Evolutionary conservation across 495 filamentous ascomycete genomes (phyloP).

Genomic region (Talaromyces trachyspermus): DNA sequence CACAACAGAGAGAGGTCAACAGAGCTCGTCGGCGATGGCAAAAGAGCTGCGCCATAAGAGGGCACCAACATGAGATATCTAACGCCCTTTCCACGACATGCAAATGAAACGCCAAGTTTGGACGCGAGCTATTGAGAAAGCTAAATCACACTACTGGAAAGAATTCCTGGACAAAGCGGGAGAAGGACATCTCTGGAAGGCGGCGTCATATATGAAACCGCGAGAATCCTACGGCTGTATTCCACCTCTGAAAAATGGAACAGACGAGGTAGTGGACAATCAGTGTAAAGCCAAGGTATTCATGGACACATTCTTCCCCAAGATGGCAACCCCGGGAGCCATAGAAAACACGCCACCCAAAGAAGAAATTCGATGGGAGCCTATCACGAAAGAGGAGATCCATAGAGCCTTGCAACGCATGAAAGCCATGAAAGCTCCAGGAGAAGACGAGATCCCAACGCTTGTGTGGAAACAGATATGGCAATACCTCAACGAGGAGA

Average conservation of each 20-base stretch:
- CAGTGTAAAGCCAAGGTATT: constrained; percentile 18
- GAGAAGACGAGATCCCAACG: constrained; percentile 18
- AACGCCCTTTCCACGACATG: constrained; percentile 10
- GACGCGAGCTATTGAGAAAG: constrained; percentile 15
- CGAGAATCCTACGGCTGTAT: constrained; percentile 15
- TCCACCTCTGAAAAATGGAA: constrained; percentile 10
- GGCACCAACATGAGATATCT: constrained; percentile 7
- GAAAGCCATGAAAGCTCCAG: constrained; percentile 17
- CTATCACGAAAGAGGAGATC: constrained; percentile 19
- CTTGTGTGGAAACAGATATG: constrained; percentile 18
- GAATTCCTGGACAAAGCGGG: constrained; percentile 16
- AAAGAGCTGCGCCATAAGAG: constrained; percentile 9
- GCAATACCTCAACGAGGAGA: constrained; percentile 11
- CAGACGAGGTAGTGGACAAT: constrained; percentile 13
- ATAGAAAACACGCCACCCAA: neutral
- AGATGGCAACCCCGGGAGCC: constrained; percentile 14
- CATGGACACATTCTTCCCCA: constrained; percentile 20
- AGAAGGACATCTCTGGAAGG: constrained; percentile 19
- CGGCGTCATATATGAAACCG: constrained; percentile 19
- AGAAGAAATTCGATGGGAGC: constrained; percentile 14
- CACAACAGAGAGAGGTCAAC: constrained; percentile 15
- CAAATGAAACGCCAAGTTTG: constrained; percentile 12
- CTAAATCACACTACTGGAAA: constrained; percentile 14
- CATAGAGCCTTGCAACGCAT: constrained; percentile 13
- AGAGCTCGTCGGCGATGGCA: constrained; percentile 13